Evolutionary conservation across 139 green algal species (phyloP), one percentile per base, ranked within the genome.

Genomic region (Penium margaritaceum): DNA sequence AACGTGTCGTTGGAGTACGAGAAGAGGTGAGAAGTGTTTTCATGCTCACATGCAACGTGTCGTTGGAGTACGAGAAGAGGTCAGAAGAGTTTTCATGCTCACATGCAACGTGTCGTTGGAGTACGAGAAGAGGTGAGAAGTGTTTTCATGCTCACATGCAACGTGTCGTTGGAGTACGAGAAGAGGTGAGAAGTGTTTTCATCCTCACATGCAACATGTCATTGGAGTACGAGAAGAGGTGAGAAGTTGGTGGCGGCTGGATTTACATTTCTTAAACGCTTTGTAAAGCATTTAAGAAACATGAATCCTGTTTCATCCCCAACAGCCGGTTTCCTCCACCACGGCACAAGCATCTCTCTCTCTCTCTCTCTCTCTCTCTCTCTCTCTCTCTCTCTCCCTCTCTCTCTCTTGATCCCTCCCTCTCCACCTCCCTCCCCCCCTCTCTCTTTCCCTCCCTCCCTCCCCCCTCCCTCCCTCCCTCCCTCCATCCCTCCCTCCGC

Each of bases 1-100:
- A 98, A 99, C 86, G 90, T 99, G 74, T 91, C 83, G 33, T 81
- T 98, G 24, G 94, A 98, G 85, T 99, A 96, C 71, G 94, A 98
- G 76, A 97, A 97, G 87, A 89, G 79, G 29, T 95, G 78, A 97
- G 21, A 27, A 14, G n/a, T n/a, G n/a, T n/a, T 62, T 91, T 86
- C 84, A 91, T 99, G 58, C 85, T 99, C n/a, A 96, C 90, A 34
- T 91, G 84, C 83, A 97, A 98, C 86, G 90, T 99, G 74, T 91
- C 83, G 32, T 81, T 99, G 24, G 94, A 98, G 85, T 99, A 96
- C 69, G 94, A 99, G 77, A 97, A 97, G 88, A 89, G 81, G 33
- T 95, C 9, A 51, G 41, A 51, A 51, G 41, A 51, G 41, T 51
- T 51, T 91, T 86, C 84, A 91, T 99, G 57, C 85, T 99, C n/a